Base-by-base conservation (phyloP, 306 rosid species). In the Cucurbita pepo region DNA sequence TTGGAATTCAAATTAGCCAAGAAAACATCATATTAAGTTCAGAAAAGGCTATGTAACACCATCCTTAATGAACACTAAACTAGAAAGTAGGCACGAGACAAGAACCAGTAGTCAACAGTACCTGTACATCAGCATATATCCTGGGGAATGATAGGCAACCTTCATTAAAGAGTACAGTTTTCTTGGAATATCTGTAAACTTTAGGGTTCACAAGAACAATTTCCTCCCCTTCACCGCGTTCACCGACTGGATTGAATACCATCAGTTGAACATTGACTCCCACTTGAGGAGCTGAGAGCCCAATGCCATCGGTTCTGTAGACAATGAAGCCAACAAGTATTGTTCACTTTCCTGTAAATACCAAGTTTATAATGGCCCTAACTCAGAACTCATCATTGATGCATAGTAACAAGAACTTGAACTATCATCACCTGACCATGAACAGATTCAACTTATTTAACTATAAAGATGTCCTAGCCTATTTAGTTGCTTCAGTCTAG, bases 261-360 rank as follows among this genome's bases (percentile, higher is more conserved):
- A 94, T 90, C 40, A 94, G 96, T 83, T 81, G 95, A 69, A 89
- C 87, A 83, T 89, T 90, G 41, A 94, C 72, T 76, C 98, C 98
- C 10, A 94, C 96, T 87, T 94, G 97, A 54, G 98, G 98, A 41
- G 98, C 96, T 3, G 96, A 86, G 71, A 94, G 97, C 76, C 98
- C 98, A 77, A 94, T 89, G 21, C 98, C 98, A 75, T 94, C 92
- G 53, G 98, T 94, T 82, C 97, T 93, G 91, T 38, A 61, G 75
- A 83, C 77, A 85, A 81, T 80, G 77, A 86, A 85, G 78, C 77
- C 83, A 84, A 82, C 72, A 77, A 76, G 66, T 82, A 78, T 48
- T 75, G 76, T 85, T 79, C 82, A 81, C 79, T 81, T 62, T 81
- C 85, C 77, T 81, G 82, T 75, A 69, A 76, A 86, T 78, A 47